These are phyloP conservation scores for Corynespora cassiicola DNA, from an alignment of 2,329 filamentous ascomycete species.

Conservation along the genomic window DNA sequence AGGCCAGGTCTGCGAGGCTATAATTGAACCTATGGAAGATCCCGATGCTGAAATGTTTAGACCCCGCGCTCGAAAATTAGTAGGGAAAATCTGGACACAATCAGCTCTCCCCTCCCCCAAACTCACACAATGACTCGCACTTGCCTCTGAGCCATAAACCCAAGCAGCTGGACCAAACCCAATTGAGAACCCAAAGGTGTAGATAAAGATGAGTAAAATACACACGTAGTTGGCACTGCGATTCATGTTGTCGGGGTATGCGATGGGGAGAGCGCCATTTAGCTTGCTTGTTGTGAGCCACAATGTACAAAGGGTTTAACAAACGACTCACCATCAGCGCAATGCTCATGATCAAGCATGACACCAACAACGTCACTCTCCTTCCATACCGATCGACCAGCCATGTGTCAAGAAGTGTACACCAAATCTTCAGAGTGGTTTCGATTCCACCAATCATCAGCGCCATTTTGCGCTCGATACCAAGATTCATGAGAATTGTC, in stretches of 20 bases:
- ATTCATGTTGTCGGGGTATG: constrained; percentile 59
- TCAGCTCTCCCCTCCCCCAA: no score
- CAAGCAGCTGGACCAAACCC: constrained; percentile 65
- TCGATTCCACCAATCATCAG: constrained; percentile 64
- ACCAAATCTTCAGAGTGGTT: constrained; percentile 64
- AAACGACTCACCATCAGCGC: constrained; percentile 60
- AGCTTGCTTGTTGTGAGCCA: constrained; percentile 49
- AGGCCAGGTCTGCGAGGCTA: constrained; percentile 63
- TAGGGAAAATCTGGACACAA: constrained; percentile 61
- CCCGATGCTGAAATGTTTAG: constrained; percentile 63
- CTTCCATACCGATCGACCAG: constrained; percentile 63
- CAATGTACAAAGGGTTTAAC: constrained; percentile 6
- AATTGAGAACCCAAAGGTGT: constrained; percentile 64
- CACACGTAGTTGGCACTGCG: constrained; percentile 57
- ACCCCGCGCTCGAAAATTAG: constrained; percentile 62
- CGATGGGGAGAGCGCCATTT: constrained; percentile 60
- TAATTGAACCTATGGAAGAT: constrained; percentile 62
- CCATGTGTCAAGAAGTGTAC: constrained; percentile 63
- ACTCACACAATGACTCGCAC: not conserved
- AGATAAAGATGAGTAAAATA: constrained; percentile 64
- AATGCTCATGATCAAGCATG: constrained; percentile 60
- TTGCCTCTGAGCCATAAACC: constrained; percentile 64
- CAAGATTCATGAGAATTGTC: constrained; percentile 59
- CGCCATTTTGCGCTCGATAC: constrained; percentile 55
- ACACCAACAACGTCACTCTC: constrained; percentile 56